Evolutionary conservation across 164 flowering plant species (phyloP).

Genomic region (Vitis amurensis): DNA sequence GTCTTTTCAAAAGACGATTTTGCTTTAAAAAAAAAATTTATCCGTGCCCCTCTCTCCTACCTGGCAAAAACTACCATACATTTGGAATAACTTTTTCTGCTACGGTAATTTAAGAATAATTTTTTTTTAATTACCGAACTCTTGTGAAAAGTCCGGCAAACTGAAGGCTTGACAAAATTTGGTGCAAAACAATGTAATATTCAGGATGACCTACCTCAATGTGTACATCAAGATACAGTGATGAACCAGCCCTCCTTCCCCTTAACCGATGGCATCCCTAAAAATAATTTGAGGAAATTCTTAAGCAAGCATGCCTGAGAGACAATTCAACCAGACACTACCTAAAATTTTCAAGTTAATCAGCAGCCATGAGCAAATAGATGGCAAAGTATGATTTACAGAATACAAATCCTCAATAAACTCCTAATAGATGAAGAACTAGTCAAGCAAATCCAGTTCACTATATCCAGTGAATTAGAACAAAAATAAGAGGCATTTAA

Average conservation of each 20-base stretch:
- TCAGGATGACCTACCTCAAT: slow-evolving; percentile 54
- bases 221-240: slow-evolving; percentile 86
- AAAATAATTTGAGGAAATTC: slow-evolving; percentile 3
- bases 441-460: too few species aligned
- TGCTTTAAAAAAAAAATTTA: too few species aligned
- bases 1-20: too few species aligned
- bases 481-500: too few species aligned
- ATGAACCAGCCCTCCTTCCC: slow-evolving; percentile 95
- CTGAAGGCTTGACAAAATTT: background rate
- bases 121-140: too few species aligned
- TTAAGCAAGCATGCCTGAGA: background rate
- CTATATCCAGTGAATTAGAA: too few species aligned
- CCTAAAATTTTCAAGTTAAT: background rate
- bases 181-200: background rate
- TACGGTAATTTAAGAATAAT: too few species aligned
- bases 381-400: background rate
- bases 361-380: background rate
- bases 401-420: background rate
- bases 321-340: background rate
- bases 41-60: too few species aligned
- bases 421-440: background rate
- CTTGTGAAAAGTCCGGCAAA: background rate
- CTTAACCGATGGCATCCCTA: slow-evolving; percentile 88
- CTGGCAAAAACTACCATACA: too few species aligned
- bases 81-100: too few species aligned